These are phyloP conservation scores for Firmiana major DNA, from an alignment of 345 rosid genomes.

Conservation along the genomic window DNA sequence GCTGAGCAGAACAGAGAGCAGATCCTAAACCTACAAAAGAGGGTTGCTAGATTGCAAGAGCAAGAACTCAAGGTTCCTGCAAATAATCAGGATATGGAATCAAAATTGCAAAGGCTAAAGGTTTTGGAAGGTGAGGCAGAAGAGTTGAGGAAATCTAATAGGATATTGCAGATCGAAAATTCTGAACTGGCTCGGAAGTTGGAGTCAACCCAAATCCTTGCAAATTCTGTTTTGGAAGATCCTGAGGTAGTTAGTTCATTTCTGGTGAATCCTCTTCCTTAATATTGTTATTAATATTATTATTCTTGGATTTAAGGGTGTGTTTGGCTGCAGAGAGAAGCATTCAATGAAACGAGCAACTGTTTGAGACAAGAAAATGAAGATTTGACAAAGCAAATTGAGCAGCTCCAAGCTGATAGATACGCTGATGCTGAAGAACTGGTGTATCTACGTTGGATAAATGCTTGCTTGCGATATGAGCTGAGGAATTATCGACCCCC, in stretches of 20 bases:
- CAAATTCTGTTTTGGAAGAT: constrained; percentile 55
- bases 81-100: constrained; percentile 29
- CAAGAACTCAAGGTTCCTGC: constrained; percentile 41
- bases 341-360: constrained; percentile 40
- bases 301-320: constrained; percentile 2
- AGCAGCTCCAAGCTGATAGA: constrained; percentile 64
- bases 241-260: constrained; percentile 40
- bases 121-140: constrained; percentile 61
- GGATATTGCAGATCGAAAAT: constrained; percentile 55
- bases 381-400: constrained; percentile 49
- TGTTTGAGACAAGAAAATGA: constrained; percentile 51
- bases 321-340: constrained; percentile 44
- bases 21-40: constrained; percentile 55
- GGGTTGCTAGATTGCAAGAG: constrained; percentile 60
- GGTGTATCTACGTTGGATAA: constrained; percentile 87
- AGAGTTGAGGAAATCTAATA: constrained; percentile 56
- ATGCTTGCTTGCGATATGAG: constrained; percentile 86
- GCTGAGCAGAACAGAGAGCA: constrained; percentile 71
- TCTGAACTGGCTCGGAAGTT: constrained; percentile 49
- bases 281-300: background rate
- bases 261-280: background rate
- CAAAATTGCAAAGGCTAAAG: constrained; percentile 48
- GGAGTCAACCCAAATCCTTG: constrained; percentile 57
- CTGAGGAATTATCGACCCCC: constrained; percentile 65
- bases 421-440: constrained; percentile 68